Evolutionary conservation across 2,329 filamentous ascomycete genomes (phyloP), one percentile per base, ranked within the genome.

Genomic region (Pseudofabraea citricarpa): DNA sequence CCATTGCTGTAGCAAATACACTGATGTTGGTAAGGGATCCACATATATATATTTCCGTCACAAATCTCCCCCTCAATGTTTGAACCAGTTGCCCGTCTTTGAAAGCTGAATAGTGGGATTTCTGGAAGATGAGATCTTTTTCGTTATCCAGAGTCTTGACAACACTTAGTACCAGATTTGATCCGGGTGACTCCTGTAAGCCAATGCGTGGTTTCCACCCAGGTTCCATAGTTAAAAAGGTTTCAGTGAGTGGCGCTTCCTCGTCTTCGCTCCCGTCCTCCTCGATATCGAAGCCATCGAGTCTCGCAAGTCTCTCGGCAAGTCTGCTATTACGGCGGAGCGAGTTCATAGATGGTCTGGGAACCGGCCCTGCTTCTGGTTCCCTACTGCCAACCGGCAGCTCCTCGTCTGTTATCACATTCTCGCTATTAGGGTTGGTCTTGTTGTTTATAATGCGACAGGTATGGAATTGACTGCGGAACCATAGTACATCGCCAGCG

Each of bases 51-150:
- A 98, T 71, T 56, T 96, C 87, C 2, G 90, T 95, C 46, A 95
- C 81, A 53, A 96, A 83, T 50, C 83, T 86, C n/a, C 82, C 81
- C n/a, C 90, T 80, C 36, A 97, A 68, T n/a, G 81, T 74, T 39
- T 85, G 73, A 6, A 97, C 74, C 13, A 97, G 72, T 38, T 78
- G 75, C 0, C 84, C 87, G 7, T 79, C 80, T 41, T 81, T 78
- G 59, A 97, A 90, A 12, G 90, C 90, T 4, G 93, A 97, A 64
- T 97, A 97, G 54, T 88, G 79, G 5, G 81, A 81, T 64, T 95
- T 97, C 13, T 53, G 68, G 43, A 81, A 62, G 36, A 70, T 60
- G 33, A 73, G 57, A 48, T 84, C 80, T 32, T 62, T 50, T 6
- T 42, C 38, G 8, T n/a, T 61, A 60, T 60, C 79, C 53, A 71